These are phyloP conservation scores for Suillus clintonianus DNA, from an alignment of 768 basidiomycete genomes.

Conservation along the genomic window DNA sequence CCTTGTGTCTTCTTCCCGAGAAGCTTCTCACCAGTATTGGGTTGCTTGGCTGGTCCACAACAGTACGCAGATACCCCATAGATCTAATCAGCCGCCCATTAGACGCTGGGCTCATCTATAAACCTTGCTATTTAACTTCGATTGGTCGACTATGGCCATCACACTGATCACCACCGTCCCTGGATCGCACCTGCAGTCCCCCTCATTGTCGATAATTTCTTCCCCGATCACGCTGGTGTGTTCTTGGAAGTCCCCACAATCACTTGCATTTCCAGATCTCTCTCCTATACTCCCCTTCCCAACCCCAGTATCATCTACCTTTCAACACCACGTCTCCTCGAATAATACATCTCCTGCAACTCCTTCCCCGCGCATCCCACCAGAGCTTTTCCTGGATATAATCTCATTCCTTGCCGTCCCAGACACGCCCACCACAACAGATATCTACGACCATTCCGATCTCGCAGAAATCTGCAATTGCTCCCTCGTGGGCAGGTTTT, in stretches of 20 bases:
- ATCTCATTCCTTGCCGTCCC: slow-evolving; percentile 27
- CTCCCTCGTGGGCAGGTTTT: slow-evolving; percentile 32
- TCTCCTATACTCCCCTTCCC: background rate
- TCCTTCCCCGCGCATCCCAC: slow-evolving; percentile 21
- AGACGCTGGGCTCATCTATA: background rate
- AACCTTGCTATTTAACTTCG: background rate
- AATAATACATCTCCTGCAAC: background rate
- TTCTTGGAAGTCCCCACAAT: slow-evolving; percentile 1
- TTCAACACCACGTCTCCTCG: background rate
- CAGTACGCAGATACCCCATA: background rate
- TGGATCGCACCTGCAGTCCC: background rate
- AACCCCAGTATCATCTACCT: background rate
- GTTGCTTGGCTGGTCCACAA: background rate
- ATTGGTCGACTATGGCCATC: background rate
- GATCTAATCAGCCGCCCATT: background rate
- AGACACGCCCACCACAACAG: slow-evolving; percentile 6
- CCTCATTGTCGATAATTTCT: background rate
- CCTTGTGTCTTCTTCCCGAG: background rate
- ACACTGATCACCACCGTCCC: background rate
- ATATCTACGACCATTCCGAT: slow-evolving; percentile 17
- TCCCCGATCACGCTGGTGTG: background rate
- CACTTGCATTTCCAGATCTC: background rate
- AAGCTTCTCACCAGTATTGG: background rate
- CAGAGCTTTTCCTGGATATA: slow-evolving; percentile 32
- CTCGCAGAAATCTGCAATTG: slow-evolving; percentile 23